Evolutionary conservation across 169 alveolate genomes (phyloP).

Genomic region (Eimeria necatrix): DNA sequence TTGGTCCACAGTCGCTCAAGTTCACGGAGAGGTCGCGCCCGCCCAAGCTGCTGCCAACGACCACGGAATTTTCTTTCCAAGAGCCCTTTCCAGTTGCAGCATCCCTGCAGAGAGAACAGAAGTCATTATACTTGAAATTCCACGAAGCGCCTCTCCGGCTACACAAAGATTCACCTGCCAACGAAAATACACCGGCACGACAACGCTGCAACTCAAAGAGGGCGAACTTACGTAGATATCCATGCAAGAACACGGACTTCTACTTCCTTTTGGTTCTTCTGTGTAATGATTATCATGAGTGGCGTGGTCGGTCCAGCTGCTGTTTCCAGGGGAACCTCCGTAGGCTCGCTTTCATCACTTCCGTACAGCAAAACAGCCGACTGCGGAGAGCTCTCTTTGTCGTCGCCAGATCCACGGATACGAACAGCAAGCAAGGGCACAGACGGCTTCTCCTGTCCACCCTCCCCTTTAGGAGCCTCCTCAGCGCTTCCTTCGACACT

Average conservation of each 20-base stretch:
- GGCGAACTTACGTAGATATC: background rate
- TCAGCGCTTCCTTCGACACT: background rate
- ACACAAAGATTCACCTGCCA: background rate
- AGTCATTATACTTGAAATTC: background rate
- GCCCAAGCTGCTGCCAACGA: background rate
- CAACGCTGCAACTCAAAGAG: background rate
- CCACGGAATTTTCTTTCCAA: constrained; percentile 12
- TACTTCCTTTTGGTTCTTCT: background rate
- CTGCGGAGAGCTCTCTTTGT: background rate
- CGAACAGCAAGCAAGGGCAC: constrained; percentile 42
- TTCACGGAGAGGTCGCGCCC: background rate
- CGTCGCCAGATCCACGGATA: background rate
- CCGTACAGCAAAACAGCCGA: constrained; percentile 28
- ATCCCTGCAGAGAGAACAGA: background rate
- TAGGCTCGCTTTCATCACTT: background rate
- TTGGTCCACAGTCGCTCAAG: background rate
- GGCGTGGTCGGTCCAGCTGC: constrained; percentile 68
- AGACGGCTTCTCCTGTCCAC: constrained; percentile 2
- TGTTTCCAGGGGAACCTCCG: constrained; percentile 37
- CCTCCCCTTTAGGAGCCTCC: background rate
- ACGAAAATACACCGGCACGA: background rate
- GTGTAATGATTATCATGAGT: background rate
- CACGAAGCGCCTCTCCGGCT: background rate
- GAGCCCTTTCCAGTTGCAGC: background rate
- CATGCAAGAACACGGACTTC: background rate